These are phyloP conservation scores for Eucalyptus marginata DNA, from an alignment of 345 rosid genomes.

Conservation along the genomic window DNA sequence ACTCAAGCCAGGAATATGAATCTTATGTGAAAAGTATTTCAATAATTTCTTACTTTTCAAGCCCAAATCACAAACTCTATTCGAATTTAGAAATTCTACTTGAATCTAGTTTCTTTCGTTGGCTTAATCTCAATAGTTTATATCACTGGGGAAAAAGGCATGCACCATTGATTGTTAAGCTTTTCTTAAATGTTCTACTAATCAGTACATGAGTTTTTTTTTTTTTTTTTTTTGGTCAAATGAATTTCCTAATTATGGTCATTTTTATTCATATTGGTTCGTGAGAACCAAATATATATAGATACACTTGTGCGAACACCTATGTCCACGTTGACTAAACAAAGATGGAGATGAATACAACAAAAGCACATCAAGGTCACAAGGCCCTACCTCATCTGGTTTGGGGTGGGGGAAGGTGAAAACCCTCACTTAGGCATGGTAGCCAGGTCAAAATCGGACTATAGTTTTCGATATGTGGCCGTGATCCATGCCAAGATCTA, in stretches of 20 bases:
- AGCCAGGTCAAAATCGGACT: not conserved
- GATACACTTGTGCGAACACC: too few species aligned
- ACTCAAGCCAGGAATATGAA: not conserved
- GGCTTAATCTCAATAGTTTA: not conserved
- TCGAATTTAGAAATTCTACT: not conserved
- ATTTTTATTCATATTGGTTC: too few species aligned
- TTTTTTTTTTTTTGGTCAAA: too few species aligned
- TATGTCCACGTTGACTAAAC: too few species aligned
- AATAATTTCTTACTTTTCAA: not conserved
- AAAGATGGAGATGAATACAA: too few species aligned
- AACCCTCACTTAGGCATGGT: not conserved
- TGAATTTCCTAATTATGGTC: too few species aligned
- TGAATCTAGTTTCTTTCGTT: not conserved
- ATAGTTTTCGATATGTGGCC: not conserved
- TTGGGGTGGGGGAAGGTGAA: not conserved
- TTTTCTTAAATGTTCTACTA: not conserved
- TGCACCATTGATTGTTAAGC: not conserved
- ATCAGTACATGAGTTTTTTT: too few species aligned
- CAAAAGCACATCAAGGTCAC: too few species aligned
- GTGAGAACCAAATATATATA: too few species aligned
- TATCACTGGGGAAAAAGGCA: not conserved
- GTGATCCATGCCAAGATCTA: not conserved
- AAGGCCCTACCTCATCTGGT: not conserved
- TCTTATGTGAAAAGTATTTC: not conserved
- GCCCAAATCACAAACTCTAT: not conserved